These are phyloP conservation scores for Apiospora saccharicola DNA, from an alignment of 2,329 filamentous ascomycete genomes.

Conservation along the genomic window DNA sequence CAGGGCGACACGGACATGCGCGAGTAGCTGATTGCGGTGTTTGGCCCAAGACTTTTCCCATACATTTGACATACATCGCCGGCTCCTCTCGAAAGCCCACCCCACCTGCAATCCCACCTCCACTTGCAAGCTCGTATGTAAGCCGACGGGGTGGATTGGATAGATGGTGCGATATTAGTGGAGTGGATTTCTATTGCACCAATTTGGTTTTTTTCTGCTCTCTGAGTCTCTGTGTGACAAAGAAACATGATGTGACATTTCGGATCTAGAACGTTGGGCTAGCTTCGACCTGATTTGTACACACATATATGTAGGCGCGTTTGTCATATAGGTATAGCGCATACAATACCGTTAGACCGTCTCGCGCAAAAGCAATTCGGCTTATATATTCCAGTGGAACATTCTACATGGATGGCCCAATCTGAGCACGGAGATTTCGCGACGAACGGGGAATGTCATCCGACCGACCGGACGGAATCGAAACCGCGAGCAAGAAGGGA, in stretches of 20 bases:
- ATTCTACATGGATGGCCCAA: not conserved
- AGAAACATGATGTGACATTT: not conserved
- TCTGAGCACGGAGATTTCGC: not conserved
- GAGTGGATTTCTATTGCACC: conserved; percentile 4
- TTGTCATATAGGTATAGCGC: no score
- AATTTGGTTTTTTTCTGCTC: not conserved
- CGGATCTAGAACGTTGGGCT: not conserved
- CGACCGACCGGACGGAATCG: not conserved
- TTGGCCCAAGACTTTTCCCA: not conserved
- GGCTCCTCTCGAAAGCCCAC: not conserved
- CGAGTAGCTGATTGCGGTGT: conserved; percentile 6
- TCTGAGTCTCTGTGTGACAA: not conserved
- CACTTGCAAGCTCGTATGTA: conserved; percentile 11
- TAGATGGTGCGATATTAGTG: conserved; percentile 13
- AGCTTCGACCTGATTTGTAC: not conserved
- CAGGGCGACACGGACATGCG: not conserved
- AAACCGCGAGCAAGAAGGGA: not conserved
- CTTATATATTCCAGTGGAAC: no score
- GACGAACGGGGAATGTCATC: not conserved
- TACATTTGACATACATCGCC: no score
- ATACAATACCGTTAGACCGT: not conserved
- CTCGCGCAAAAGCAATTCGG: no score
- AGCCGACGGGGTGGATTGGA: not conserved
- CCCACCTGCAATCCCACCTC: conserved; percentile 13
- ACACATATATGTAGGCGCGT: not conserved